A percentile compares a stretch with the other conserved stretches of the same genome.
Evolutionary conservation across 805 yeast species (phyloP).

Genomic region (Debaryomyces castellii): DNA sequence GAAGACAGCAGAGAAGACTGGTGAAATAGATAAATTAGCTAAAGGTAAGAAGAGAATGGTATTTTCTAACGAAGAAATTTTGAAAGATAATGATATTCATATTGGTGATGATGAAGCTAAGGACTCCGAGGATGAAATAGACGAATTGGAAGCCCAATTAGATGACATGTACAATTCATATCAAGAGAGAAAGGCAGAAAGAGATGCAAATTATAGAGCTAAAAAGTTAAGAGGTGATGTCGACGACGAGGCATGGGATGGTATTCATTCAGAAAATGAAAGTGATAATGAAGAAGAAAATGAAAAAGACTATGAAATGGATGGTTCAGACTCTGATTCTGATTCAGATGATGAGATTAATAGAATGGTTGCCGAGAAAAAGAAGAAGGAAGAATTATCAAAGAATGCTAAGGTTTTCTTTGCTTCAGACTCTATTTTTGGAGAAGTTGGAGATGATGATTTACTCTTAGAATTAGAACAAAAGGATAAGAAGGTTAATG

Average conservation of each 20-base stretch:
- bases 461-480: constrained; percentile 42
- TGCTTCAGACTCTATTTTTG: constrained; percentile 40
- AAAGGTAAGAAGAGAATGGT: constrained; percentile 73
- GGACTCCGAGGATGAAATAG: constrained; percentile 52
- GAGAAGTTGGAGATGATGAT: constrained; percentile 46
- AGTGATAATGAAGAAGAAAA: constrained; percentile 25
- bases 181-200: constrained; percentile 65
- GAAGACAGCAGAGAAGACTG: constrained; percentile 84
- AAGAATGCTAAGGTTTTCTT: constrained; percentile 38
- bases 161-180: constrained; percentile 77
- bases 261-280: constrained; percentile 53
- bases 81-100: constrained; percentile 56
- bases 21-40: constrained; percentile 68
- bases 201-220: constrained; percentile 67
- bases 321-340: constrained; percentile 45
- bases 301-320: constrained; percentile 47
- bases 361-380: constrained; percentile 51
- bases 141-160: constrained; percentile 74
- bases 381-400: constrained; percentile 31
- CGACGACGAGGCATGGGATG: constrained; percentile 78
- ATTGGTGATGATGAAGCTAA: constrained; percentile 45
- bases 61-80: constrained; percentile 54
- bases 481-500: constrained; percentile 8
- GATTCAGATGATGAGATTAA: constrained; percentile 75
- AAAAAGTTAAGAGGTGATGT: constrained; percentile 73